phyloP scores from a whole-genome alignment of 768 basidiomycete species.

The Lyophyllum semitale region DNA sequence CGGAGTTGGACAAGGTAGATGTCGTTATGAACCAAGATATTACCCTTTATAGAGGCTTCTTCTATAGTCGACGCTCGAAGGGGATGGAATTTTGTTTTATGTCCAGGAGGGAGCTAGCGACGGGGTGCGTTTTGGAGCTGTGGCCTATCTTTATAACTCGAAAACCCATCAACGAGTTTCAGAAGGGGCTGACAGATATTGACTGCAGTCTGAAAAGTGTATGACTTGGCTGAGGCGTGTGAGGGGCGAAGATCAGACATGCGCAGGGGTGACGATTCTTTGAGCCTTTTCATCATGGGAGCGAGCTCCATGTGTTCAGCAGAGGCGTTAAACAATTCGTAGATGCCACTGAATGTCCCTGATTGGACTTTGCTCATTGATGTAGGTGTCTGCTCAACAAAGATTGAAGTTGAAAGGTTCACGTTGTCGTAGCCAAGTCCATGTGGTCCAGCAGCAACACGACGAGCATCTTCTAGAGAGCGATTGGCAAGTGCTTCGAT shows the following conservation, averaged over 20 bases:
- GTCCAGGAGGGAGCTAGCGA: conserved; percentile 17
- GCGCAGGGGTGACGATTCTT: conserved; percentile 2
- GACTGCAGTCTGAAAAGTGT: neutral
- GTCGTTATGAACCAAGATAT: conserved; percentile 27
- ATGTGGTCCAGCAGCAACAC: conserved; percentile 1
- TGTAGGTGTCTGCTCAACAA: conserved; percentile 27
- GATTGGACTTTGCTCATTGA: conserved; percentile 34
- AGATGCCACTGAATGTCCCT: conserved; percentile 33
- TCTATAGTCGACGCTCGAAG: conserved; percentile 28
- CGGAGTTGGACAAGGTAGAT: conserved; percentile 26
- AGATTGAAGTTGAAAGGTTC: conserved; percentile 24
- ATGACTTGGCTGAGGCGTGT: neutral
- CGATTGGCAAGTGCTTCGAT: conserved; percentile 4
- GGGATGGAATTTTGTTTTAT: conserved; percentile 25
- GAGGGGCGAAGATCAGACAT: conserved; percentile 6
- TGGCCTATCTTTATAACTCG: neutral
- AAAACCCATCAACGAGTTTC: neutral
- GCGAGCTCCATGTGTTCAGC: conserved; percentile 21
- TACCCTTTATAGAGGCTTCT: conserved; percentile 29
- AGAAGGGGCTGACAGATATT: neutral
- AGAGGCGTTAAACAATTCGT: conserved; percentile 23
- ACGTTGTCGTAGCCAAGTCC: conserved; percentile 7
- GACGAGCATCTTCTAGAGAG: neutral
- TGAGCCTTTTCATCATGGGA: conserved; percentile 22
- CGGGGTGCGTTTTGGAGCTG: conserved; percentile 18